These are phyloP conservation scores for Cladosporium sphaerospermum DNA, from an alignment of 2,329 filamentous ascomycete genomes.

Conservation along the genomic window DNA sequence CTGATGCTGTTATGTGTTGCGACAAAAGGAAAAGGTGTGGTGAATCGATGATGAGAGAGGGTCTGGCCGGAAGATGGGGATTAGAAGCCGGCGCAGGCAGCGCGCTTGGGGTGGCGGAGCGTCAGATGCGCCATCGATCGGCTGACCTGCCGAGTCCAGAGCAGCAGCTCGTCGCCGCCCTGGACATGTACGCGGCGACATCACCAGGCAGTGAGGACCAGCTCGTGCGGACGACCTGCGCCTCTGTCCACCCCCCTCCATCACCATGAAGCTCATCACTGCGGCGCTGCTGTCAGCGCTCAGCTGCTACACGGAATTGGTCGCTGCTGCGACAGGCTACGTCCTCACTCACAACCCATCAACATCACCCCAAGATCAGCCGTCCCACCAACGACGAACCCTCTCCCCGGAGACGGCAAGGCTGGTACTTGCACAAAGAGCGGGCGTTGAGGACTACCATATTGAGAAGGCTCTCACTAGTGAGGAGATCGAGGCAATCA, in stretches of 20 bases:
- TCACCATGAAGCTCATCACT: slow-evolving; percentile 39
- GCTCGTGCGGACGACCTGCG: background rate
- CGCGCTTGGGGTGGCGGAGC: no score
- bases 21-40: slow-evolving; percentile 10
- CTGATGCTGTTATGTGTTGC: background rate
- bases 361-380: slow-evolving; percentile 14
- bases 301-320: slow-evolving; percentile 27
- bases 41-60: background rate
- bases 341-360: slow-evolving; percentile 35
- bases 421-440: slow-evolving; percentile 45
- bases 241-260: background rate
- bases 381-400: slow-evolving; percentile 15
- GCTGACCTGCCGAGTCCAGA: no score
- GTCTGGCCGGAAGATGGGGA: no score
- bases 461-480: slow-evolving; percentile 35
- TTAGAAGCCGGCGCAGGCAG: no score
- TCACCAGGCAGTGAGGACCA: slow-evolving; percentile 3
- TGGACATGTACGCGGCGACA: background rate
- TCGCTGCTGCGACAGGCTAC: slow-evolving; percentile 26
- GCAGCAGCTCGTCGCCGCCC: no score
- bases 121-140: no score
- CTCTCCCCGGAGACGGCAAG: slow-evolving; percentile 41
- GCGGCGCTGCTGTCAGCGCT: slow-evolving; percentile 36
- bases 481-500: slow-evolving; percentile 40
- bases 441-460: slow-evolving; percentile 46